A percentile compares a stretch with the other conserved stretches of the same genome.
phyloP scores from a whole-genome alignment of 2,329 filamentous ascomycete species.

The Colletotrichum trifolii region DNA sequence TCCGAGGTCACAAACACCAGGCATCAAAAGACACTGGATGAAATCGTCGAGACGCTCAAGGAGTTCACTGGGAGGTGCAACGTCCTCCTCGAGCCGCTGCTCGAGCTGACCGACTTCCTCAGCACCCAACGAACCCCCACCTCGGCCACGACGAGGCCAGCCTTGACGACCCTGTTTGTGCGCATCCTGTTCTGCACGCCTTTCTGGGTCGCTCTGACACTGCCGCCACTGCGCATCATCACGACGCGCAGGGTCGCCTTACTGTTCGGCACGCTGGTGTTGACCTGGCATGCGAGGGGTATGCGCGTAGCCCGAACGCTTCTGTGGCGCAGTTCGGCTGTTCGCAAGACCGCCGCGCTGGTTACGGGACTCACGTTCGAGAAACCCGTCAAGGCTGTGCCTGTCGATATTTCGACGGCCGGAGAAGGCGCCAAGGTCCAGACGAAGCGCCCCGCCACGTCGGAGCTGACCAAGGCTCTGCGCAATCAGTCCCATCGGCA shows the following conservation, averaged over 20 bases:
- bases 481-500: slow-evolving; percentile 43
- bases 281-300: slow-evolving; percentile 93
- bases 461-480: slow-evolving; percentile 59
- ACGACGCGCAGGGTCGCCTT: slow-evolving; percentile 87
- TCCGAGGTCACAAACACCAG: slow-evolving; percentile 74
- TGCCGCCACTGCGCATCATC: slow-evolving; percentile 85
- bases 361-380: slow-evolving; percentile 86
- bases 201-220: slow-evolving; percentile 84
- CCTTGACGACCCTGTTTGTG: slow-evolving; percentile 88
- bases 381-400: slow-evolving; percentile 51
- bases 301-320: slow-evolving; percentile 87
- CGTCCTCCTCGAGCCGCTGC: slow-evolving; percentile 87
- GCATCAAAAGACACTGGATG: slow-evolving; percentile 94
- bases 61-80: slow-evolving; percentile 93
- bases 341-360: slow-evolving; percentile 75
- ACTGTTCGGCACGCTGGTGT: slow-evolving; percentile 83
- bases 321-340: slow-evolving; percentile 85
- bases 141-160: slow-evolving; percentile 89
- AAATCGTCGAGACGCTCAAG: slow-evolving; percentile 94
- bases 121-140: slow-evolving; percentile 91
- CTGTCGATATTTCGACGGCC: slow-evolving; percentile 22
- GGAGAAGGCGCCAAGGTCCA: slow-evolving; percentile 37
- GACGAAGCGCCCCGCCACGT: slow-evolving; percentile 51
- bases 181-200: slow-evolving; percentile 90
- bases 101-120: slow-evolving; percentile 91